These are phyloP conservation scores for Penicillium angulare DNA, from an alignment of 495 filamentous ascomycete species.

Conservation along the genomic window DNA sequence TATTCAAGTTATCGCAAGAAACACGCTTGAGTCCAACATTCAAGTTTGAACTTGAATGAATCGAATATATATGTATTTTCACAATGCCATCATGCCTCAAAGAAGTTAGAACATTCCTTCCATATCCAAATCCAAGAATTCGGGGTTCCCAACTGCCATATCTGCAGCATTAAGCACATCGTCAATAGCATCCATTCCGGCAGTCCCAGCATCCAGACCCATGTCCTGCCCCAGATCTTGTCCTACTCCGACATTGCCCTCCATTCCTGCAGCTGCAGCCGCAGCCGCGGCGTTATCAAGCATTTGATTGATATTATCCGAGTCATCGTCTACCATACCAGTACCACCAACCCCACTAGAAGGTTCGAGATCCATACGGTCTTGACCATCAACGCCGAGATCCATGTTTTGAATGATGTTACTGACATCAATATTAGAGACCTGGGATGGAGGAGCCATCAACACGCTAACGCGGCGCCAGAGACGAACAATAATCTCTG, in stretches of 20 bases:
- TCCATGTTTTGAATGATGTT: constrained; percentile 45
- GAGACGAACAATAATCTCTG: constrained; percentile 73
- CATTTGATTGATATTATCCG: constrained; percentile 48
- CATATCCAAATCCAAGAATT: constrained; percentile 51
- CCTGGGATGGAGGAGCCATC: constrained; percentile 38
- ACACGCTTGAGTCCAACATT: no score
- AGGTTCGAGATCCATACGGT: constrained; percentile 36
- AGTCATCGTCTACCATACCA: constrained; percentile 25
- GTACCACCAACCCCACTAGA: constrained; percentile 13
- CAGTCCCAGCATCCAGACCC: constrained; percentile 23
- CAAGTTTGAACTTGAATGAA: no score
- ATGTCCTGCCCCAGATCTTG: constrained; percentile 30
- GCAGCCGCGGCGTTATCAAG: constrained; percentile 40
- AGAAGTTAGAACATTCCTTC: constrained; percentile 42
- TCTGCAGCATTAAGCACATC: constrained; percentile 49
- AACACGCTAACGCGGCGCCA: constrained; percentile 70
- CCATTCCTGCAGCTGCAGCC: constrained; percentile 38
- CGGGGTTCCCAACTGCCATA: constrained; percentile 48
- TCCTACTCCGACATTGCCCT: constrained; percentile 11
- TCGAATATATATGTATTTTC: no score
- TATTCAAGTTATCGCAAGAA: no score
- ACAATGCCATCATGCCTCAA: no score
- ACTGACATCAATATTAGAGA: constrained; percentile 39
- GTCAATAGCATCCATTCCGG: constrained; percentile 43
- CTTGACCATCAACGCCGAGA: constrained; percentile 33